Conservation (phyloP, 345 rosid species). For the Eucalyptus pauciflora region DNA sequence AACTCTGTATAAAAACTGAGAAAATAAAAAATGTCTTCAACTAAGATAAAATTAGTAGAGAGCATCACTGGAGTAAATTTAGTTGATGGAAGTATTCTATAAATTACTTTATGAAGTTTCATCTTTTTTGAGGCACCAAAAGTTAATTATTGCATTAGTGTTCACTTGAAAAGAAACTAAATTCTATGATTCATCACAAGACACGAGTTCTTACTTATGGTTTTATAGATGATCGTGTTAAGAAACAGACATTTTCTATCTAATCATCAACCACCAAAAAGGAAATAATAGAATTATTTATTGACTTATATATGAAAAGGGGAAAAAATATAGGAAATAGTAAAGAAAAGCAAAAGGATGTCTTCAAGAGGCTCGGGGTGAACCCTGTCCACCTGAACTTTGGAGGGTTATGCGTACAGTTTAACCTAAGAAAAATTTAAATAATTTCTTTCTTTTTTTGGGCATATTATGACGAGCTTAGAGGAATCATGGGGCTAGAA, state of each 20-base stretch:
- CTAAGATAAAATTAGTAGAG: neutral
- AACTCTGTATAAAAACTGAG: too few species aligned
- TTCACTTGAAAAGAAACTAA: neutral
- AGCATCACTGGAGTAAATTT: neutral
- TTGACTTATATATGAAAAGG: neutral
- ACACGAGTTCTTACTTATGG: neutral
- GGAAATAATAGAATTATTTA: neutral
- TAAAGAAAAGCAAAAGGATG: neutral
- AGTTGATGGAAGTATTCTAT: neutral
- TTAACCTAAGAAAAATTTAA: neutral
- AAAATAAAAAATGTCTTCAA: too few species aligned
- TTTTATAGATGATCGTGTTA: neutral
- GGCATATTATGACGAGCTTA: neutral
- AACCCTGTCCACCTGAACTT: neutral
- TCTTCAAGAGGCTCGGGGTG: neutral
- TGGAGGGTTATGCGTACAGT: neutral
- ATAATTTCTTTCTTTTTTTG: neutral
- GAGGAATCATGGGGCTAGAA: neutral
- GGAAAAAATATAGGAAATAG: neutral
- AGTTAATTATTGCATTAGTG: neutral
- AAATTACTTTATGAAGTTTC: neutral
- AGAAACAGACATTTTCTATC: neutral
- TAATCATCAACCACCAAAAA: neutral
- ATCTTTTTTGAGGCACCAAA: neutral
- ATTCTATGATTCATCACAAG: neutral